These are phyloP conservation scores for Pugionium cornutum DNA, from an alignment of 345 rosid genomes.

Conservation along the genomic window DNA sequence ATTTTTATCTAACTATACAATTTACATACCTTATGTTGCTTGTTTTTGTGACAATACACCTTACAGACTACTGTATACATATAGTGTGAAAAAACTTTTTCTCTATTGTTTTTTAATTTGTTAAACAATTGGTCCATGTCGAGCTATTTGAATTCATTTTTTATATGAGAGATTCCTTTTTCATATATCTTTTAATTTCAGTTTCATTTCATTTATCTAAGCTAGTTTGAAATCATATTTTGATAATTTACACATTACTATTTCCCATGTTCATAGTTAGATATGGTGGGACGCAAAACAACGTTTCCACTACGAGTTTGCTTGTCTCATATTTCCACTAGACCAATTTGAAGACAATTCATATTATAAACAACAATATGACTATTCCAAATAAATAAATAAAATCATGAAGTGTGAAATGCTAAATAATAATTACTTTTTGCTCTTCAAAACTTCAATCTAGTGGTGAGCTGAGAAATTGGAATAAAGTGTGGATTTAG, in stretches of 20 bases:
- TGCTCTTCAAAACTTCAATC: no score
- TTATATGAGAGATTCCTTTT: neutral
- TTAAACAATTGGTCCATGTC: slow-evolving; percentile 1
- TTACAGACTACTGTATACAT: no score
- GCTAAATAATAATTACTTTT: no score
- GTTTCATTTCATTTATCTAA: neutral
- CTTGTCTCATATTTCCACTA: slow-evolving; percentile 15
- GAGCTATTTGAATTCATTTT: slow-evolving; percentile 22
- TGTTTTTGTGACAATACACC: neutral
- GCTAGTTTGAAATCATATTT: slow-evolving; percentile 1
- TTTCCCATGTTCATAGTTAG: slow-evolving; percentile 20
- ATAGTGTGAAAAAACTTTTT: neutral
- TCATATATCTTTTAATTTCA: no score
- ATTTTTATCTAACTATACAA: neutral
- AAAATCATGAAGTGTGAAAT: neutral
- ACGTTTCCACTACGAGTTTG: slow-evolving; percentile 23
- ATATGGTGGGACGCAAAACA: slow-evolving; percentile 10
- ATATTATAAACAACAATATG: neutral
- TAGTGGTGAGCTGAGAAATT: slow-evolving; percentile 5
- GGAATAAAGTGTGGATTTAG: slow-evolving; percentile 30
- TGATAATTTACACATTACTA: slow-evolving; percentile 19
- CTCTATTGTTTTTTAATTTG: neutral
- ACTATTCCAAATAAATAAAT: neutral
- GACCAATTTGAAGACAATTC: neutral
- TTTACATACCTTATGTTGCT: no score